Base-by-base conservation (phyloP, 495 filamentous ascomycete genomes). In the Trichoderma gamsii region DNA sequence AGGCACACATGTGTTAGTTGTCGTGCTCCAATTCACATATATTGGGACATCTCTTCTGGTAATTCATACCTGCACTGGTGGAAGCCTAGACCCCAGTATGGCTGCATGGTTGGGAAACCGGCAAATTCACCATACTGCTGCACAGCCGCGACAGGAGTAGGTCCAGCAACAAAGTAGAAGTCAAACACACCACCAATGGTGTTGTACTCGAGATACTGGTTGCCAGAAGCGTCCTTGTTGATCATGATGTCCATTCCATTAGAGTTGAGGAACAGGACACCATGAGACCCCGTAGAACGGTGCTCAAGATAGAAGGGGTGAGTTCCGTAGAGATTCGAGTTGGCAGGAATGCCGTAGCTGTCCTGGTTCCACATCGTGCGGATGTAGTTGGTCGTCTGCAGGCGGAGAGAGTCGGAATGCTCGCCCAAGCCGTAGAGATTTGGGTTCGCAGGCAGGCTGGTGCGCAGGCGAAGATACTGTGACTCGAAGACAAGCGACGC, bases 191-290 rank as follows among this genome's bases (percentile, higher is more conserved):
- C 92, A 52, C 92, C 91, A 1, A 96, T 79, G 25, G 85, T 86
- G 72, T 95, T 93, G 79, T 94, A 96, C 77, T 96, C 90, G 41
- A 96, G 83, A 70, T 89, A 94, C 72, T 93, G 90, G 9, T 85
- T 84, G 0, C 81, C 83, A 25, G 81, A 76, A 41, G 79, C 77
- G 15, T 82, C 84, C 70, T 87, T 85, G 75, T 91, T 84, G 79
- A 96, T 89, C 71, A 90, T 89, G 79, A 97, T 82, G 69, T 96
- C 92, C 90, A 96, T 94, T 16, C 92, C 92, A 72, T 93, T 91
- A 51, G 87, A 89, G 76, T 92, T 93, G 70, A 93, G 77, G 64
- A 95, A 80, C 76, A 96, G 91, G 25, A 95, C 92, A 51, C 89
- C 92, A 74, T 96, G 92, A 3, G 90, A 89, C 18, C 89, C 88